These are phyloP conservation scores for Globisporangium viniferum DNA, from an alignment of 352 stramenopile species.

Conservation along the genomic window DNA sequence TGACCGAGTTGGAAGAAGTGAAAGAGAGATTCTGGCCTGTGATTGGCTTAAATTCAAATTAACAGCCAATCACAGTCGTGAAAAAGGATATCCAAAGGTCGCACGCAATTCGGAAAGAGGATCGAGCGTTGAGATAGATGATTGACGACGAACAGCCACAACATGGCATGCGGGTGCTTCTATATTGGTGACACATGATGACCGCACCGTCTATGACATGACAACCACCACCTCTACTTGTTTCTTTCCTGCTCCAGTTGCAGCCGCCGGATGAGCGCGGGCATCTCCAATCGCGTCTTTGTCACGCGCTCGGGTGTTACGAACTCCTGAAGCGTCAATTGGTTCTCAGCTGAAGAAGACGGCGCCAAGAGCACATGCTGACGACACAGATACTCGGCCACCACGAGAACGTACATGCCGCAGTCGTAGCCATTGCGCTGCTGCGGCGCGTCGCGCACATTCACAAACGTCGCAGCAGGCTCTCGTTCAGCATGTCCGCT, in stretches of 20 bases:
- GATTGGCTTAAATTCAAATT: background rate
- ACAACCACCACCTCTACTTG: background rate
- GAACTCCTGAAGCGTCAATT: constrained; percentile 32
- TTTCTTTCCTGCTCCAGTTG: constrained; percentile 1
- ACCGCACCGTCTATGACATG: background rate
- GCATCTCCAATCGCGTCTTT: constrained; percentile 44
- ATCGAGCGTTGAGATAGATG: background rate
- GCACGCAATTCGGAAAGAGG: background rate
- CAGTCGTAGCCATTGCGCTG: constrained; percentile 82
- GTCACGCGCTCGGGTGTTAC: constrained; percentile 51
- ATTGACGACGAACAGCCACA: background rate
- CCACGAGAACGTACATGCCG: constrained; percentile 71
- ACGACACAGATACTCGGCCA: constrained; percentile 58
- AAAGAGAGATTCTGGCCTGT: background rate
- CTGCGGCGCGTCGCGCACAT: constrained; percentile 46
- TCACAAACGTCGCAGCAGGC: constrained; percentile 18
- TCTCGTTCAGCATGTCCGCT: background rate
- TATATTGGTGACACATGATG: background rate
- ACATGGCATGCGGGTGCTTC: background rate
- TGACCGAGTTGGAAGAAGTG: background rate
- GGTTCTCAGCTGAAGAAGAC: background rate
- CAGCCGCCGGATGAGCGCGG: constrained; percentile 33
- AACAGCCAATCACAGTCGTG: background rate
- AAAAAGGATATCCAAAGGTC: background rate
- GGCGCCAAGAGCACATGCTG: constrained; percentile 18